phyloP scores from a whole-genome alignment of 768 basidiomycete species.

The Pholiota molesta region DNA sequence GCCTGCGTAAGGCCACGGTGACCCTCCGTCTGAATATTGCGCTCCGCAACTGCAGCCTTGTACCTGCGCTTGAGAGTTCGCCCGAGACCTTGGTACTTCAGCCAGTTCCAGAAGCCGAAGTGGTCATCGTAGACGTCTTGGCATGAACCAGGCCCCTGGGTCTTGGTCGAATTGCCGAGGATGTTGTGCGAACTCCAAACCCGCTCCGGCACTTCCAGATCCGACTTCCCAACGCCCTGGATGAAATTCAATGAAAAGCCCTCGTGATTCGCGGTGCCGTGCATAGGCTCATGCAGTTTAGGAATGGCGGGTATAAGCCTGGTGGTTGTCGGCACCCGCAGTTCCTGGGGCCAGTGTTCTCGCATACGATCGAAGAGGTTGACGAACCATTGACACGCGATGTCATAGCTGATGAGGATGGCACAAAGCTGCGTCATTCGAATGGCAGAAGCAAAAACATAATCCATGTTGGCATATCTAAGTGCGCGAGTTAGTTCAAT shows the following conservation, averaged over 20 bases:
- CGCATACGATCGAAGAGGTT: constrained; percentile 24
- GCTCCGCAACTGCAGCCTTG: constrained; percentile 3
- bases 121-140: constrained; percentile 13
- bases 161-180: constrained; percentile 30
- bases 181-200: constrained; percentile 33
- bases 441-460: constrained; percentile 11
- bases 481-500: neutral
- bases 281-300: constrained; percentile 32
- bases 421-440: neutral
- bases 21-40: constrained; percentile 15
- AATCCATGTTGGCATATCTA: constrained; percentile 24
- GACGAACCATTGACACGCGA: constrained; percentile 32
- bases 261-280: constrained; percentile 23
- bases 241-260: constrained; percentile 29
- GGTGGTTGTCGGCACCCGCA: neutral
- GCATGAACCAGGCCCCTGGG: constrained; percentile 32
- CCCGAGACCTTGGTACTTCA: constrained; percentile 18
- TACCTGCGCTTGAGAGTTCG: constrained; percentile 1
- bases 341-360: neutral
- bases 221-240: constrained; percentile 26
- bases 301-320: constrained; percentile 22
- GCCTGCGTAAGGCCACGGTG: constrained; percentile 9
- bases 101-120: constrained; percentile 27
- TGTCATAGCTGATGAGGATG: constrained; percentile 30
- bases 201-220: constrained; percentile 35